Base-by-base conservation (phyloP, 1,284 basidiomycete genomes). In the Volvariella surrecta region DNA sequence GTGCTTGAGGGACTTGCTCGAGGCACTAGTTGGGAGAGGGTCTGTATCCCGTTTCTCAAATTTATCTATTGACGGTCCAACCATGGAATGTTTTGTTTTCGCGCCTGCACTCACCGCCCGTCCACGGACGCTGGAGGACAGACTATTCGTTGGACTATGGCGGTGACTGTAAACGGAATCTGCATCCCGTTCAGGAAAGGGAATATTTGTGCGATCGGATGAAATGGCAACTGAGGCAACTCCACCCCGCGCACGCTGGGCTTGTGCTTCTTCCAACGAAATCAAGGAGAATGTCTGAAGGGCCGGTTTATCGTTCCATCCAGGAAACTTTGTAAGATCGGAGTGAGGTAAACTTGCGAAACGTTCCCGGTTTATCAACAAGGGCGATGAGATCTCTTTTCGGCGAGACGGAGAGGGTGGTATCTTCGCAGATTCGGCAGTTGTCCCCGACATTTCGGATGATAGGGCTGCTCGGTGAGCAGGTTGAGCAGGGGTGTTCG, bases 211-310 rank as follows among this genome's bases (percentile, higher is more conserved):
- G 42, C 47, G 54, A 13, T 19, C 28, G 37, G 57, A 54, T 45
- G 58, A 48, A 17, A 56, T 54, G 30, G 59, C 54, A 39, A 68
- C 67, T 4, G 61, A 61, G 0, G 75, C 75, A 7, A 64, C 68
- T 51, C 68, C 73, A 8, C 34, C 34, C 32, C 80, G 74, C 38
- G 73, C 65, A 58, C 68, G 76, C 66, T 76, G 75, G 10, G 78
- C 78, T 52, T 82, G 74, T 2, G 85, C 85, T 60, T 89, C 81
- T 55, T 86, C 80, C 39, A 87, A 65, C 4, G 84, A 76, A 41
- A 89, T 87, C 24, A 88, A 69, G 32, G 74, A 68, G 51, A 85
- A 78, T 11, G 73, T 62, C 18, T 74, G 69, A 4, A 70, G 59
- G 9, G 62, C 58, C 19, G 60, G 54, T 18, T 63, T 66, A 39